Conservation (phyloP, 495 filamentous ascomycete species). For the Neurospora intermedia region DNA sequence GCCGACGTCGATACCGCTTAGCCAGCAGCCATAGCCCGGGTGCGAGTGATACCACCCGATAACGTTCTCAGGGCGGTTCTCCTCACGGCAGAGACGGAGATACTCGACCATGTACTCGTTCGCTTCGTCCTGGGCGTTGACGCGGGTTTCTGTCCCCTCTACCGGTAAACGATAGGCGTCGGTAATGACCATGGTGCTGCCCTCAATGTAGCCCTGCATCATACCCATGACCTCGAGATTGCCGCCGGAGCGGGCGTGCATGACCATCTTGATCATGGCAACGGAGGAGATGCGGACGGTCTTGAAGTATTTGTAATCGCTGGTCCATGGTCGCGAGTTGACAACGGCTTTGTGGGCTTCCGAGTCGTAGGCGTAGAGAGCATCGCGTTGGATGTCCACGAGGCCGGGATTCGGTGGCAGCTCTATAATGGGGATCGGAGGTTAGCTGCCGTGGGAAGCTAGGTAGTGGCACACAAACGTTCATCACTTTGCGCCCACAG, state of each 20-base stretch:
- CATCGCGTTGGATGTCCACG: conserved; percentile 76
- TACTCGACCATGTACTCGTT: conserved; percentile 95
- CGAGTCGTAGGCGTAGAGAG: conserved; percentile 74
- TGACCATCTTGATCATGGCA: conserved; percentile 97
- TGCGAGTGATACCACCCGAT: conserved; percentile 99
- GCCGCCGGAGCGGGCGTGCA: conserved; percentile 92
- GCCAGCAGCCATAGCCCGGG: conserved; percentile 97
- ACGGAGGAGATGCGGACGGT: conserved; percentile 85
- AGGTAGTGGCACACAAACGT: neutral
- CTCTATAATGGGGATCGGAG: conserved; percentile 40
- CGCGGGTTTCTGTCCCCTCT: conserved; percentile 93
- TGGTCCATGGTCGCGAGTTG: conserved; percentile 61
- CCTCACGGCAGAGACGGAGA: conserved; percentile 62
- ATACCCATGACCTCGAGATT: conserved; percentile 93
- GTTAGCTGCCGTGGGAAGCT: neutral
- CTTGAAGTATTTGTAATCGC: conserved; percentile 85
- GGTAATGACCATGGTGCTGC: conserved; percentile 80
- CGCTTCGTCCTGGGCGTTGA: conserved; percentile 89
- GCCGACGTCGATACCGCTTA: conserved; percentile 87
- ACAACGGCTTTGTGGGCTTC: conserved; percentile 50
- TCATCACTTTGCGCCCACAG: neutral
- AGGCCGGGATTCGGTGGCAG: conserved; percentile 47
- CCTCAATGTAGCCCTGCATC: conserved; percentile 90
- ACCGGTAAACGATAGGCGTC: conserved; percentile 93
- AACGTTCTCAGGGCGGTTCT: conserved; percentile 73